Percentiles rank a stretch among this genome's conserved stretches.
Evolutionary conservation across 371 early-diverging fungal species (phyloP).

Genomic region (Rhizopus arrhizus): DNA sequence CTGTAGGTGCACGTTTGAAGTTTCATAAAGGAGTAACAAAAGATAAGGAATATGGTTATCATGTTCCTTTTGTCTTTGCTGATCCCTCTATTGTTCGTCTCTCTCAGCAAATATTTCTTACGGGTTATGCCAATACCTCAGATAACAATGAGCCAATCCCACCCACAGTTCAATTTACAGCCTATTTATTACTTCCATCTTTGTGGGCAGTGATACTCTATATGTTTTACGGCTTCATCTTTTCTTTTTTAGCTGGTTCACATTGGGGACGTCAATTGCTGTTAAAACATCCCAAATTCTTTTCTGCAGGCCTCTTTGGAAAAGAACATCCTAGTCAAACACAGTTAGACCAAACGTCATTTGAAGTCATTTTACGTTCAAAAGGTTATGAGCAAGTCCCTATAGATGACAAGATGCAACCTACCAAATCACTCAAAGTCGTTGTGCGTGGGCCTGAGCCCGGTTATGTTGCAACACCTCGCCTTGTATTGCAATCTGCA

Average conservation of each 20-base stretch:
- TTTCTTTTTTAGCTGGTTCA: slow-evolving; percentile 52
- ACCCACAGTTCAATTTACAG: slow-evolving; percentile 64
- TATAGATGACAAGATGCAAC: slow-evolving; percentile 13
- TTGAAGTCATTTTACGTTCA: slow-evolving; percentile 55
- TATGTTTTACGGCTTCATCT: slow-evolving; percentile 42
- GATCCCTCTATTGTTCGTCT: slow-evolving; percentile 63
- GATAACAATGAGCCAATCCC: slow-evolving; percentile 32
- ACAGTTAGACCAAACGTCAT: slow-evolving; percentile 59
- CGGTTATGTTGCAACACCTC: slow-evolving; percentile 67
- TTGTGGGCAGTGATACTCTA: slow-evolving; percentile 47
- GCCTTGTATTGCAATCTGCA: slow-evolving; percentile 60
- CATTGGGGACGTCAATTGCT: slow-evolving; percentile 63
- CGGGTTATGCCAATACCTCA: slow-evolving; percentile 32
- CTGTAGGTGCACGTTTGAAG: slow-evolving; percentile 42
- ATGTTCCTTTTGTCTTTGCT: slow-evolving; percentile 62
- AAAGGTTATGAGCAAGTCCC: slow-evolving; percentile 43
- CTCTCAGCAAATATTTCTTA: slow-evolving; percentile 54
- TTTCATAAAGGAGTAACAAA: slow-evolving; percentile 45
- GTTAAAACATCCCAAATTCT: slow-evolving; percentile 60
- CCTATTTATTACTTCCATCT: slow-evolving; percentile 58
- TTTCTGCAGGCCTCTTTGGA: slow-evolving; percentile 57
- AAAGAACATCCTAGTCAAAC: slow-evolving; percentile 60
- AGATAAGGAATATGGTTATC: slow-evolving; percentile 59
- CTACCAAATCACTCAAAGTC: slow-evolving; percentile 49
- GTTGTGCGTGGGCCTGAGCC: slow-evolving; percentile 64